phyloP scores from a whole-genome alignment of 257 asterid species.

The Coffea canephora region DNA sequence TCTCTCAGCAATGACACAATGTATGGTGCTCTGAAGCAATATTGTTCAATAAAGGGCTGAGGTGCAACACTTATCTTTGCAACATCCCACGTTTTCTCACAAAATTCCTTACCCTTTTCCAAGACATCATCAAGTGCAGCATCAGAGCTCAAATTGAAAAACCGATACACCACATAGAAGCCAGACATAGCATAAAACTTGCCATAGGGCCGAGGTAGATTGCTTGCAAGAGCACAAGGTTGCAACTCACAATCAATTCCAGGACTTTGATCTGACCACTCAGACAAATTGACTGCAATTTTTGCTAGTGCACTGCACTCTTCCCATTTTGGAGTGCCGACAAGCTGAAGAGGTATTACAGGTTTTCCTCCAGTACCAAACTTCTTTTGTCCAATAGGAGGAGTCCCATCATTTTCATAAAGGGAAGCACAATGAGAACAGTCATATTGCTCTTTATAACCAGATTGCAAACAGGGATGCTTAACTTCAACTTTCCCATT shows the following conservation, averaged over 20 bases:
- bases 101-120: conserved; percentile 77
- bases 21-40: conserved; percentile 95
- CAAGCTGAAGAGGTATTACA: conserved; percentile 54
- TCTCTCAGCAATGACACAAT: conserved; percentile 74
- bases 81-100: conserved; percentile 66
- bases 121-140: conserved; percentile 64
- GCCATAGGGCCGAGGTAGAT: conserved; percentile 78
- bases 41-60: conserved; percentile 95
- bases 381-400: conserved; percentile 45
- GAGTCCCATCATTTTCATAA: conserved; percentile 44
- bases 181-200: conserved; percentile 94
- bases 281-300: conserved; percentile 73
- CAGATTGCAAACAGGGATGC: conserved; percentile 91
- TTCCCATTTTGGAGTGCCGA: conserved; percentile 90
- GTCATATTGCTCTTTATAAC: conserved; percentile 63
- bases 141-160: conserved; percentile 66
- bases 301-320: conserved; percentile 79
- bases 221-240: conserved; percentile 80
- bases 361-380: conserved; percentile 40
- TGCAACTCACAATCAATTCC: conserved; percentile 74
- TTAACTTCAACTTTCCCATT: conserved; percentile 57
- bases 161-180: conserved; percentile 76
- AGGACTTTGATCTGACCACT: conserved; percentile 61
- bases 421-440: conserved; percentile 69
- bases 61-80: conserved; percentile 81